A percentile compares a stretch with the other conserved stretches of the same genome.
phyloP scores from a whole-genome alignment of 176 grass and related monocot species.

The Eragrostis nindensis region DNA sequence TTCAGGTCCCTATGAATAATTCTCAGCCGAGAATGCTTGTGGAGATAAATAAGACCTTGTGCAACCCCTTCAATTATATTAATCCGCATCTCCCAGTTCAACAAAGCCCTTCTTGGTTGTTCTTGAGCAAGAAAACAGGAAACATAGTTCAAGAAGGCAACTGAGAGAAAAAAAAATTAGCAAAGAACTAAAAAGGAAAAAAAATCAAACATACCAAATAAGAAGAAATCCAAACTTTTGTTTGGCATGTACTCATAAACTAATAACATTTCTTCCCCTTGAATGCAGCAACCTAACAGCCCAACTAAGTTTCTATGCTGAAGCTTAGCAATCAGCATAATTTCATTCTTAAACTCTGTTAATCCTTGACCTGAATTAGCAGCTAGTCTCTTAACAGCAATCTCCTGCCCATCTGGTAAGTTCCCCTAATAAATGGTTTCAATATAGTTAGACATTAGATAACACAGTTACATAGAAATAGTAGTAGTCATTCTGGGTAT shows the following conservation, averaged over 20 bases:
- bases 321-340: slow-evolving; percentile 60
- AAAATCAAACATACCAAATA: slow-evolving; percentile 43
- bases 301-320: slow-evolving; percentile 63
- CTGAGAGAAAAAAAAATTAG: background rate
- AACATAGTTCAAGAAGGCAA: slow-evolving; percentile 2
- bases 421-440: slow-evolving; percentile 38
- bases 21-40: slow-evolving; percentile 64
- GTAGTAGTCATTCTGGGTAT: background rate
- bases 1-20: slow-evolving; percentile 71
- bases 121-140: slow-evolving; percentile 12
- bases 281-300: slow-evolving; percentile 57
- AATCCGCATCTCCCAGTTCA: slow-evolving; percentile 48
- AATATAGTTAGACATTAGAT: background rate
- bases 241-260: slow-evolving; percentile 66
- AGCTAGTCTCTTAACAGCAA: slow-evolving; percentile 62
- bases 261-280: slow-evolving; percentile 57
- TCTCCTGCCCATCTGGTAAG: slow-evolving; percentile 34
- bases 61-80: slow-evolving; percentile 66
- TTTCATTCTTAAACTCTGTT: slow-evolving; percentile 59
- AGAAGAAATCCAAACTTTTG: slow-evolving; percentile 69
- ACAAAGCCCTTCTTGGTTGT: slow-evolving; percentile 35
- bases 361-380: slow-evolving; percentile 57
- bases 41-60: slow-evolving; percentile 71
- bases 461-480: background rate
- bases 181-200: background rate